Base-by-base conservation (phyloP, 352 stramenopile species). In the Lagenidium giganteum region DNA sequence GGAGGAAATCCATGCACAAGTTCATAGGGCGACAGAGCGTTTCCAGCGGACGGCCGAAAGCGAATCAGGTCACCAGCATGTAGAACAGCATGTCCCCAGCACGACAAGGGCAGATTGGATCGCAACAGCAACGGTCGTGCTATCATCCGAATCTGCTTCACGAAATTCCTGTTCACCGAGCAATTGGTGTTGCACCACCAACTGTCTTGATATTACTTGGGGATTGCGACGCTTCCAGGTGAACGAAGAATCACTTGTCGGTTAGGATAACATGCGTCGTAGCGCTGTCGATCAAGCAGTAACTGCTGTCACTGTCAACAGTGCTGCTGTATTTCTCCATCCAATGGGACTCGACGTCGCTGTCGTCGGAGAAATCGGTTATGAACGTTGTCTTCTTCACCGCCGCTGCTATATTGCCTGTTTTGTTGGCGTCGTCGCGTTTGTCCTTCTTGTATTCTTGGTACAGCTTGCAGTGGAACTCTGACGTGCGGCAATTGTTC, bases 151-250 rank as follows among this genome's bases (percentile, higher is more conserved):
- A 55, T 17, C 39, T 42, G 26, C 26, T 56, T 56, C 23, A 49
- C 36, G 13, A 51, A 47, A 26, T 57, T 57, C 29, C n/a, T n/a
- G n/a, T n/a, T n/a, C n/a, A n/a, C n/a, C 18, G 33, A 28, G 43
- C 33, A 21, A 51, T 51, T 8, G 43, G 21, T 11, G 25, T n/a
- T 3, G 24, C 26, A 29, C 34, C 45, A 20, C 25, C 45, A 2
- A 45, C 17, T 14, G 45, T 52, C 35, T 30, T 52, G 34, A 52
- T 29, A n/a, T 38, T 30, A 11, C 12, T 20, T n/a, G 34, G 25
- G 1, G 14, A n/a, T n/a, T n/a, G 3, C 5, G 33, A 33, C 5
- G 8, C 12, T 2, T 52, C 34, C 17, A 44, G 7, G 3, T 34
- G 13, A 13, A 45, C 14, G 21, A 45, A 52, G 45, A 52, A 52